Evolutionary conservation across 2,329 filamentous ascomycete genomes (phyloP).

Genomic region (Fusarium phyllophilum): DNA sequence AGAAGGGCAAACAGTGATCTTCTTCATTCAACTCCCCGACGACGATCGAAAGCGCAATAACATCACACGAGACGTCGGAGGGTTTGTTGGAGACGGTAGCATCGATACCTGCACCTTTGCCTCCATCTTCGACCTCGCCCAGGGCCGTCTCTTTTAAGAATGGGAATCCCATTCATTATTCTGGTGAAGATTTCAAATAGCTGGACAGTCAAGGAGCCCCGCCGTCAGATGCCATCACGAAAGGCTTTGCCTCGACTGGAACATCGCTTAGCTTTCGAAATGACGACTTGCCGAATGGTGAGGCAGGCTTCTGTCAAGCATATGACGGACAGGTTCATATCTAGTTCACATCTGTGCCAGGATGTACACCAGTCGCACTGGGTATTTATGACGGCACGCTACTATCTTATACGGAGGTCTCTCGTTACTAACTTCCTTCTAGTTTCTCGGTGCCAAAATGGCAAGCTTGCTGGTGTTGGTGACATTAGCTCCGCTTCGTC

Average conservation of each 20-base stretch:
- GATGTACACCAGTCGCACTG: not conserved
- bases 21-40: rapidly evolving
- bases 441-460: not conserved
- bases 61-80: not conserved
- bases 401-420: rapidly evolving
- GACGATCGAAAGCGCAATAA: not conserved
- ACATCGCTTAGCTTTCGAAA: rapidly evolving
- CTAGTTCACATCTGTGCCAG: not conserved
- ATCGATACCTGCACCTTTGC: not conserved
- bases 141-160: not conserved
- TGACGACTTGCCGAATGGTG: rapidly evolving
- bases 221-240: rapidly evolving
- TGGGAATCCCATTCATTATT: not conserved
- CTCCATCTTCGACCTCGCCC: rapidly evolving
- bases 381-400: not conserved
- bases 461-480: rapidly evolving
- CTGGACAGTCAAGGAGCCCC: not conserved
- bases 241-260: not conserved
- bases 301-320: rapidly evolving
- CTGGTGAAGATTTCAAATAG: not conserved
- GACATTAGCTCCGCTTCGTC: rapidly evolving
- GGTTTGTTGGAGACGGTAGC: not conserved
- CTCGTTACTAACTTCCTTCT: rapidly evolving
- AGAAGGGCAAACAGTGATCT: rapidly evolving
- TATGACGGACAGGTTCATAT: not conserved